A percentile compares a stretch with the other conserved stretches of the same genome.
phyloP scores from a whole-genome alignment of 345 rosid genomes.

The Limnanthes douglasii region DNA sequence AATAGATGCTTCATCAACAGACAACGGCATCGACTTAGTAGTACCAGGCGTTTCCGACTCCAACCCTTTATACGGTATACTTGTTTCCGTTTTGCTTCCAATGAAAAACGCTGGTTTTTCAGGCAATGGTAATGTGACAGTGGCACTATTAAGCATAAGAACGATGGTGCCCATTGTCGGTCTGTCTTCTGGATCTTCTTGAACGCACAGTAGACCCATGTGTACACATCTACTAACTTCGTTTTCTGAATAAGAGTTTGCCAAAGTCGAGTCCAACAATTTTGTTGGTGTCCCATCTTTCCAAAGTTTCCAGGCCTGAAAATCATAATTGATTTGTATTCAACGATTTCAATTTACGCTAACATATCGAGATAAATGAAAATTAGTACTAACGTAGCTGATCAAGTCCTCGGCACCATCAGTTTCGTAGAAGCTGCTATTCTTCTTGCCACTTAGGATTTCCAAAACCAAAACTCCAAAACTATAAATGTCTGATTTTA shows the following conservation, averaged over 20 bases:
- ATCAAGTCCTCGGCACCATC: conserved; percentile 6
- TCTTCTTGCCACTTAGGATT: conserved; percentile 16
- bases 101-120: conserved; percentile 24
- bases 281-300: conserved; percentile 24
- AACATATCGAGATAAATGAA: neutral
- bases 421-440: conserved; percentile 7
- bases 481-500: conserved; percentile 23
- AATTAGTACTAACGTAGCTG: conserved; percentile 14
- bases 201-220: conserved; percentile 49
- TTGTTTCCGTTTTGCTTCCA: conserved; percentile 5
- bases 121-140: conserved; percentile 19
- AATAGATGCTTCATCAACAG: conserved; percentile 26
- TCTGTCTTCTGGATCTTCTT: conserved; percentile 37
- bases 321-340: conserved; percentile 1
- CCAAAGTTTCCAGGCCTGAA: conserved; percentile 56
- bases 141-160: conserved; percentile 23
- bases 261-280: conserved; percentile 28
- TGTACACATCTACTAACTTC: conserved; percentile 41
- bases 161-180: conserved; percentile 33
- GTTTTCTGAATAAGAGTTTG: conserved; percentile 10
- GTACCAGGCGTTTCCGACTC: conserved; percentile 1
- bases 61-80: conserved; percentile 2
- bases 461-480: conserved; percentile 20
- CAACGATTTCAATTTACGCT: no score
- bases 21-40: conserved; percentile 4